A percentile compares a stretch with the other conserved stretches of the same genome.
Conservation (phyloP, 2,329 filamentous ascomycete species). For the Geosmithia flava region DNA sequence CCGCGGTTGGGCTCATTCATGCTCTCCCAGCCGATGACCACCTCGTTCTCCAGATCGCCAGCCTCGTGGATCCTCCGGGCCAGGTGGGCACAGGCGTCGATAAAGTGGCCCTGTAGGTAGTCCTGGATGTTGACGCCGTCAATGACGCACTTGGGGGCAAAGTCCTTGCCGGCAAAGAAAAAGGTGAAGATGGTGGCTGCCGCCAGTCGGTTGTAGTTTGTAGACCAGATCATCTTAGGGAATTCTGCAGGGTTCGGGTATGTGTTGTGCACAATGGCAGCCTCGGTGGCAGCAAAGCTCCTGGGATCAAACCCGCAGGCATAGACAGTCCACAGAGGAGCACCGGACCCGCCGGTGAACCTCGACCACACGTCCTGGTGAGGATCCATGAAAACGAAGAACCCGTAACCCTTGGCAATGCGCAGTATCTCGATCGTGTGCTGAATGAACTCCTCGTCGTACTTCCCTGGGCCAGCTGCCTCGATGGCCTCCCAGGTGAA, state of each 20-base stretch:
- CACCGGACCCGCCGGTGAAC: constrained; percentile 86
- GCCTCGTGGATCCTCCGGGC: constrained; percentile 80
- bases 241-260: constrained; percentile 75
- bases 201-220: constrained; percentile 83
- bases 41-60: constrained; percentile 72
- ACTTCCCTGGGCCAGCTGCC: constrained; percentile 76
- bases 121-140: constrained; percentile 94
- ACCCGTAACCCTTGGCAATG: constrained; percentile 78
- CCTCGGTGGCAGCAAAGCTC: constrained; percentile 75
- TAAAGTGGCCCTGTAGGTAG: constrained; percentile 79
- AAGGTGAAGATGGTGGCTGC: constrained; percentile 87
- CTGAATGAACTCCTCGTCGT: constrained; percentile 87
- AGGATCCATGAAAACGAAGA: constrained; percentile 97
- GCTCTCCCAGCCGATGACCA: constrained; percentile 92
- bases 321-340: constrained; percentile 95
- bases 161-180: constrained; percentile 83
- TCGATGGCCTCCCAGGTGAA: constrained; percentile 99
- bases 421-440: constrained; percentile 80
- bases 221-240: constrained; percentile 99
- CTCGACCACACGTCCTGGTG: constrained; percentile 99
- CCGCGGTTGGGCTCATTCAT: constrained; percentile 92
- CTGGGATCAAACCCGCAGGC: constrained; percentile 83
- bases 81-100: constrained; percentile 67
- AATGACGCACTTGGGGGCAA: constrained; percentile 92
- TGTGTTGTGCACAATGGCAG: constrained; percentile 89